These are phyloP conservation scores for Thalassiosira mediterranea DNA, from an alignment of 352 stramenopile genomes.

Conservation along the genomic window DNA sequence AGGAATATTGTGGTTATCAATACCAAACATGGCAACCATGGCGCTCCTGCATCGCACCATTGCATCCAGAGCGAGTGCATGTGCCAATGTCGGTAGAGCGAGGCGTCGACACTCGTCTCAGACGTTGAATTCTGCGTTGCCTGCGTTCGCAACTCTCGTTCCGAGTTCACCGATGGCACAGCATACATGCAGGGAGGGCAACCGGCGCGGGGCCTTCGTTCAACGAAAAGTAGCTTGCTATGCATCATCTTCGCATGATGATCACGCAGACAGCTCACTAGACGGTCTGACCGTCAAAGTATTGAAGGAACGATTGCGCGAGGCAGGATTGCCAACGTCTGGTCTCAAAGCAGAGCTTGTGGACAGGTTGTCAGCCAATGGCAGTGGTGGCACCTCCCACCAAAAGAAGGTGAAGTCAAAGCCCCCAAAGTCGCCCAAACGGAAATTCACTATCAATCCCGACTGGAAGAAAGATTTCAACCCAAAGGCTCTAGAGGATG, in stretches of 20 bases:
- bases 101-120: neutral
- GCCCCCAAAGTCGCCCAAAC: conserved; percentile 24
- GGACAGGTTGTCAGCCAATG: conserved; percentile 20
- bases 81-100: conserved; percentile 4
- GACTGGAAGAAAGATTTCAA: conserved; percentile 60
- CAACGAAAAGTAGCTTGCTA: conserved; percentile 13
- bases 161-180: too few relatives aligned
- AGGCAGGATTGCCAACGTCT: conserved; percentile 39
- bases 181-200: too few relatives aligned
- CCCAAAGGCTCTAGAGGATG: conserved; percentile 54
- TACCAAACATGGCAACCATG: conserved; percentile 16
- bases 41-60: conserved; percentile 2
- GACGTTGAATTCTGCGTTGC: neutral
- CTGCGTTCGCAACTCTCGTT: neutral
- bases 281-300: conserved; percentile 44
- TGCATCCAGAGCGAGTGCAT: conserved; percentile 8
- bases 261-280: conserved; percentile 11
- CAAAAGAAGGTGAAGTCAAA: conserved; percentile 45
- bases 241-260: conserved; percentile 18
- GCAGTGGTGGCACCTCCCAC: neutral
- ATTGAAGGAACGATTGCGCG: conserved; percentile 47
- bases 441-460: conserved; percentile 63
- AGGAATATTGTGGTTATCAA: conserved; percentile 21
- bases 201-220: neutral
- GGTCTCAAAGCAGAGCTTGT: conserved; percentile 55